Base-by-base conservation (phyloP, 345 rosid species). In the Cochlearia excelsa region DNA sequence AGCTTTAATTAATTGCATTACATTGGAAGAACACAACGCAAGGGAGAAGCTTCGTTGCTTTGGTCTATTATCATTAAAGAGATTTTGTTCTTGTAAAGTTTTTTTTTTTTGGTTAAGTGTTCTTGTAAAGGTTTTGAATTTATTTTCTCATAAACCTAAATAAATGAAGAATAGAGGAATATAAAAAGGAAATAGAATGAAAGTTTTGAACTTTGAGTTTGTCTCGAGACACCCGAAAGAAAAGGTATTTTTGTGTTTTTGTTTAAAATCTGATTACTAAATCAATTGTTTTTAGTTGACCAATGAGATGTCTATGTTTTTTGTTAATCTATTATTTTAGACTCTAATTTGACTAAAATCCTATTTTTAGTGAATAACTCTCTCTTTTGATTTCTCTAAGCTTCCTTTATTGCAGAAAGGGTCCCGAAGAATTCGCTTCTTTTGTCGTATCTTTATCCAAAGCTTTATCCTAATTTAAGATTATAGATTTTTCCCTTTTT, bases 201-300 rank as follows among this genome's bases (percentile, higher is more conserved):
- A 38, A 33, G 26, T 51, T 37, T 59, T 37, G 37, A 47, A 46
- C 0, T 46, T n/a, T 34, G 49, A n/a, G 61, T 30, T 68, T 26
- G 61, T 60, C 73, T 68, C 73, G 73, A 61, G 73, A 39, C 65
- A 68, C 38, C 66, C 48, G 45, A 61, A 61, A 68, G 50, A 54
- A 68, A 68, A 54, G 61, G 55, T 68, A 16, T 16, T 16, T 57
- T 60, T 61, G 73, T 46, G 43, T 68, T 43, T 44, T 34, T 57
- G 68, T 63, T 61, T 40, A 1, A 6, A 43, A 53, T 59, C 53
- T 68, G 44, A 58, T 57, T 37, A 50, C 64, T 67, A 65, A 50
- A 49, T 58, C 46, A 58, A 59, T 51, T 43, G 42, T 29, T 46
- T 40, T 54, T 3, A 16, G 56, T 68, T 60, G 61, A 68, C 67